Conservation (phyloP, 2,329 filamentous ascomycete species). For the Calonectria pseudoturangicola region DNA sequence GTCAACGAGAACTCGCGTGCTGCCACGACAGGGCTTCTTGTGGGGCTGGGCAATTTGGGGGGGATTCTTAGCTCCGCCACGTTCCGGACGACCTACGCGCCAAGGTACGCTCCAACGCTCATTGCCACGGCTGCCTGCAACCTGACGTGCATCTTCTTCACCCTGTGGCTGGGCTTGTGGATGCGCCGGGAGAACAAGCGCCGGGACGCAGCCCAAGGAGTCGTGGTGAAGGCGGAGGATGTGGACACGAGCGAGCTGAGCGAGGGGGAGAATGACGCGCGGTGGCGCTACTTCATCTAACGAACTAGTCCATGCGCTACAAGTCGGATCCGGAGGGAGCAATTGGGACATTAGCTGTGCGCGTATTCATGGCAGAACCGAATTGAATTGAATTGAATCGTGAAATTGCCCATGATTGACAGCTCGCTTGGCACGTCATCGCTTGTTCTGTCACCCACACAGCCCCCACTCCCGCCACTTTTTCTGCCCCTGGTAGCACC, state of each 20-base stretch:
- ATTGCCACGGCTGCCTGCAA: constrained; percentile 63
- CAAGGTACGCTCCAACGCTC: constrained; percentile 68
- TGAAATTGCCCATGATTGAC: neutral
- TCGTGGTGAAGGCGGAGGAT: constrained; percentile 43
- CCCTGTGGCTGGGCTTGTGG: constrained; percentile 46
- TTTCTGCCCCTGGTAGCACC: neutral
- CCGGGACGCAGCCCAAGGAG: constrained; percentile 41
- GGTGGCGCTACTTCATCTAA: constrained; percentile 47
- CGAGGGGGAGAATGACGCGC: constrained; percentile 41
- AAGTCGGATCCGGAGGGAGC: neutral
- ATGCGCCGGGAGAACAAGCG: constrained; percentile 44
- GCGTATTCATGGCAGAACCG: neutral
- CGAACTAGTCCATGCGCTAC: neutral
- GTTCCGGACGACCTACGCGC: constrained; percentile 68
- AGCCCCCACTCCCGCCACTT: constrained; percentile 28
- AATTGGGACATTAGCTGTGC: neutral
- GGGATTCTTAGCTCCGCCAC: constrained; percentile 67
- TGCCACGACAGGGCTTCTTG: constrained; percentile 67
- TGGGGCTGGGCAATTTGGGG: constrained; percentile 69
- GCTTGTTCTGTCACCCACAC: neutral
- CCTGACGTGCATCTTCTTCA: constrained; percentile 47
- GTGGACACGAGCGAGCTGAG: constrained; percentile 45
- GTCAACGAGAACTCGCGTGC: constrained; percentile 68
- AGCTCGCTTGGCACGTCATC: constrained; percentile 23
- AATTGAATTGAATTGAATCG: neutral